Evolutionary conservation across 148 eudicot species (phyloP).

Genomic region (Rhododendron vialii): DNA sequence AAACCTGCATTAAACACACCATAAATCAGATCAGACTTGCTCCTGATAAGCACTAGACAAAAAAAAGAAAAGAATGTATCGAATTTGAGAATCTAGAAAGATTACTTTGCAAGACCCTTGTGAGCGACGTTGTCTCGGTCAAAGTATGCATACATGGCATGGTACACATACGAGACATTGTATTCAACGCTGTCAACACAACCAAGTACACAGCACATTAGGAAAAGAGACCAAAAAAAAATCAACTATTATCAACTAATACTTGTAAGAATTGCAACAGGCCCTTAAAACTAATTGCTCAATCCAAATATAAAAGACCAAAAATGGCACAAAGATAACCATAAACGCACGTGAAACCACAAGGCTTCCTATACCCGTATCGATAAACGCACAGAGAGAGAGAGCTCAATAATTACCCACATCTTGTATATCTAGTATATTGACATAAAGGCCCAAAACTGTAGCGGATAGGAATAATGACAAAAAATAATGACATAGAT

Average conservation of each 20-base stretch:
- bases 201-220: background rate
- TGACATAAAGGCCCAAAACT: too few relatives aligned
- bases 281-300: background rate
- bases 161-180: slow-evolving; percentile 89
- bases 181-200: slow-evolving; percentile 76
- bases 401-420: background rate
- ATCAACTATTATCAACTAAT: background rate
- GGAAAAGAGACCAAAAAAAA: background rate
- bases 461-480: background rate
- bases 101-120: slow-evolving; percentile 92
- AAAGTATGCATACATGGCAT: slow-evolving; percentile 89
- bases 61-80: background rate
- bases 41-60: background rate
- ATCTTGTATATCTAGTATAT: too few relatives aligned
- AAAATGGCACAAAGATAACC: too few relatives aligned
- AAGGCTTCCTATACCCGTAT: background rate
- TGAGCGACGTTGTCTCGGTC: slow-evolving; percentile 94
- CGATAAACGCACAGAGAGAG: background rate
- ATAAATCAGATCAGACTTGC: background rate
- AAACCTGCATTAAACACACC: slow-evolving; percentile 39
- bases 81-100: background rate
- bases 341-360: too few relatives aligned
- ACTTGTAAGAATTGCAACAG: background rate
- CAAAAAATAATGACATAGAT: background rate
- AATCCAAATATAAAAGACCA: background rate